Percentiles rank a stretch among this genome's conserved stretches.
Evolutionary conservation across 108 stramenopile species (phyloP).

Genomic region (Schizochytrium sp.): DNA sequence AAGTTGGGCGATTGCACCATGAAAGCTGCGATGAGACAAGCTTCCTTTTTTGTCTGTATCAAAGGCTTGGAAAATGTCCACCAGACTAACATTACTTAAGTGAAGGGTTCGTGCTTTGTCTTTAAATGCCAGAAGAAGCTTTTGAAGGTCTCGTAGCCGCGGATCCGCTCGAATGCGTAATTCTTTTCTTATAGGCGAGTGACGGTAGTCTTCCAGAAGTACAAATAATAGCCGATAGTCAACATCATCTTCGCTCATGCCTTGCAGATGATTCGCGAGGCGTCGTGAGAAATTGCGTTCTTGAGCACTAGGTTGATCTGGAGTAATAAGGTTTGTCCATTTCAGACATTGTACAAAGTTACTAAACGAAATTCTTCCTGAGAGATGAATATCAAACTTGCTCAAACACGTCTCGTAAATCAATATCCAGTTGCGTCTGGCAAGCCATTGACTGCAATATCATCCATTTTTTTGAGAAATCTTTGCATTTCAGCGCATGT

Average conservation of each 20-base stretch:
- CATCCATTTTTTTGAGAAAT: too few species aligned
- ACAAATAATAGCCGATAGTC: slow-evolving; percentile 8
- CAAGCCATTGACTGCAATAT: too few species aligned
- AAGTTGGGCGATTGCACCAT: not conserved
- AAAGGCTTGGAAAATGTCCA: not conserved
- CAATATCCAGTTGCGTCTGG: not conserved
- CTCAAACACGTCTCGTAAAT: slow-evolving; percentile 24
- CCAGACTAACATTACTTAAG: not conserved
- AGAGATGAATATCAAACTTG: not conserved
- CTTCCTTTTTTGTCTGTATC: not conserved
- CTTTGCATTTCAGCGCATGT: too few species aligned
- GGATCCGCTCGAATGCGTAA: not conserved
- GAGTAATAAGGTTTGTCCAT: not conserved
- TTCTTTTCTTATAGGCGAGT: not conserved
- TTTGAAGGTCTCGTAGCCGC: not conserved
- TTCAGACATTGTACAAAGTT: slow-evolving; percentile 20
- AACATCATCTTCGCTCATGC: not conserved
- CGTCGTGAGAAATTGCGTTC: not conserved
- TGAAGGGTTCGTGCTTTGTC: slow-evolving; percentile 2
- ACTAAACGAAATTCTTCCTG: not conserved
- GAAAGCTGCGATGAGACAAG: not conserved
- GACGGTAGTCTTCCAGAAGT: not conserved
- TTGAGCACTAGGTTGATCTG: not conserved
- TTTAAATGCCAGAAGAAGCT: not conserved
- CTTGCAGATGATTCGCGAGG: slow-evolving; percentile 8